Base-by-base conservation (phyloP, 495 filamentous ascomycete species). In the Penicillium verhagenii region DNA sequence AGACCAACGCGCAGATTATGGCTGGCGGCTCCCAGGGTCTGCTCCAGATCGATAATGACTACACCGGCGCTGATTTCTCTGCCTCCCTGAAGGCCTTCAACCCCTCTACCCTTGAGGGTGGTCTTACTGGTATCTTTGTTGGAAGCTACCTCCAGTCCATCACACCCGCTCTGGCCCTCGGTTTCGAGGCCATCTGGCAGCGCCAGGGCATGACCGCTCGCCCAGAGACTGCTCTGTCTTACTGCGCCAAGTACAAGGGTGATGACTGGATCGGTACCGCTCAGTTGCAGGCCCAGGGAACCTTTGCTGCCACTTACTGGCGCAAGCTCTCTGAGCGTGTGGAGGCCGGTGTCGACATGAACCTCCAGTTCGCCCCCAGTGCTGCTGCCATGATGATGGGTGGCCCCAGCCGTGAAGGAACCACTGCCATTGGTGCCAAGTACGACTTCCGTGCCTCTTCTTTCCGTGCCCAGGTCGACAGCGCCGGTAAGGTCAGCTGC, bases 401-500 rank as follows among this genome's bases (percentile, higher is more conserved):
- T 58, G 79, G 82, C 19, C 67, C 82, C 45, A 82, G 82, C 62
- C 91, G 90, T 65, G 93, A 97, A 61, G 95, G 95, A 40, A 81
- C 88, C 46, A 91, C 94, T 51, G 88, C 92, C 37, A 79, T 97
- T 61, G 95, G 94, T 65, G 91, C 90, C 61, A 99, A 97, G 76
- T 99, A 99, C 71, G 94, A 97, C 67, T 99, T 99, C 86, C 82
- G 90, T 53, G 86, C 89, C 67, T 93, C 90, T 33, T 92, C 89
- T 9, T 96, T 97, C 83, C 84, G 92, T 57, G 94, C 93, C 19
- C 95, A 97, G 74, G 81, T 99, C 48, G 94, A 99, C 74, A 93
- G 91, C 65, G 83, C 90, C 56, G 95, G 95, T 61, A 94, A 92
- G 79, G 81, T 99, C 58, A 88, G 87, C 74, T 94, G 90, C 67